phyloP scores from a whole-genome alignment of 352 stramenopile genomes.

The Bremia lactucae region DNA sequence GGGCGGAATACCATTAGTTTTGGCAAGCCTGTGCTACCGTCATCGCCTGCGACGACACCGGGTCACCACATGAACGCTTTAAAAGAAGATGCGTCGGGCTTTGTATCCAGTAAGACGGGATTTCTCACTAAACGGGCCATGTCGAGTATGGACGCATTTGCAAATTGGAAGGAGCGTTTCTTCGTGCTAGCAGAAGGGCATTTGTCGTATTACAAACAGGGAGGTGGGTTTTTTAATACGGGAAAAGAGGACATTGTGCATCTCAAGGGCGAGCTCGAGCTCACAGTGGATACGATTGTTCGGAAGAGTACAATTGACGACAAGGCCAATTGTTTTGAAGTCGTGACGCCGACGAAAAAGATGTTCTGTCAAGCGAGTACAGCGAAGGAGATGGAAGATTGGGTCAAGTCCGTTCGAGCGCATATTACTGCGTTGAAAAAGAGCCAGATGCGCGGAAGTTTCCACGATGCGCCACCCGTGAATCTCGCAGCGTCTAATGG shows the following conservation, averaged over 20 bases:
- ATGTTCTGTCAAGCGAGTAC: constrained; percentile 82
- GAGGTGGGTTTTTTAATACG: constrained; percentile 76
- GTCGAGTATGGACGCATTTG: constrained; percentile 81
- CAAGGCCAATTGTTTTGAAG: constrained; percentile 82
- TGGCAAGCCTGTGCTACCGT: constrained; percentile 20
- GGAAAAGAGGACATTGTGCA: constrained; percentile 82
- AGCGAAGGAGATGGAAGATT: constrained; percentile 77
- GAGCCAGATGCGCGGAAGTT: constrained; percentile 39
- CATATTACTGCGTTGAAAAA: constrained; percentile 73
- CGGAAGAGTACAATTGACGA: constrained; percentile 80
- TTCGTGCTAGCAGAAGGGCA: constrained; percentile 78
- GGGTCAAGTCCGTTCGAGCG: constrained; percentile 74
- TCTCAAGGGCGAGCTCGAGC: constrained; percentile 71
- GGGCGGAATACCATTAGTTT: constrained; percentile 50
- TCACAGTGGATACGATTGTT: constrained; percentile 71
- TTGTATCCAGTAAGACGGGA: constrained; percentile 74
- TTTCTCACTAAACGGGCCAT: constrained; percentile 82
- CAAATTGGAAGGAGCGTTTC: constrained; percentile 84
- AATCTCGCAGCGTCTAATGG: constrained; percentile 17
- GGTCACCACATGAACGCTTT: constrained; percentile 1
- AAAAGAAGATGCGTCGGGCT: constrained; percentile 30
- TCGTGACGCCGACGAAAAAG: constrained; percentile 70
- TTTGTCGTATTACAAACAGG: constrained; percentile 83
- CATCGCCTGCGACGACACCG: constrained; percentile 11
- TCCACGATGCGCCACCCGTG: constrained; percentile 40